Base-by-base conservation (phyloP, 169 alveolate genomes). In the Plasmodium adleri region DNA sequence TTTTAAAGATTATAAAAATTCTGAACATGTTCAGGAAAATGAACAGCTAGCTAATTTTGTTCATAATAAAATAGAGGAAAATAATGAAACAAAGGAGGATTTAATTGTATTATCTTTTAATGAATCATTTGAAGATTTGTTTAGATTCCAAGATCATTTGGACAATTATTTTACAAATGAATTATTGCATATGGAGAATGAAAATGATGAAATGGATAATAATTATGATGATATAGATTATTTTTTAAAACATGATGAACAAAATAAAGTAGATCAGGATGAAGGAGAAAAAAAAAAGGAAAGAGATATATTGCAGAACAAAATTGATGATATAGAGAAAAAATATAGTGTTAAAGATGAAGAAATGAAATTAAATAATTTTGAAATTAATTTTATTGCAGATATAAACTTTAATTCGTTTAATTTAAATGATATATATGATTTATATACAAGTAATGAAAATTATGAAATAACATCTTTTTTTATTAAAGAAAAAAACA, bases 391-490 rank as follows among this genome's bases (percentile, higher is more conserved):
- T 70, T 71, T 26, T 45, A 50, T 67, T 26, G 8, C 78, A 3
- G 89, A 78, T 32, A 45, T 70, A 20, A 78, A 66, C 17, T 39
- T 50, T 64, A 78, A 59, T 71, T 63, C 76, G 6, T 52, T 78
- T 50, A 68, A 78, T 32, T 24, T 50, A 56, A 66, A 78, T 28
- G 63, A 78, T 47, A 64, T 24, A n/a, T 78, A 78, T 78, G 26
- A 59, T 54, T 60, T 74, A 45, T 49, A 26, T 50, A 70, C 17
- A n/a, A 63, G 52, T n/a, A 67, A 78, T 43, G 89, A 70, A 22
- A 66, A 78, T 52, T 78, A 66, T 58, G 89, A 78, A 78, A 78
- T 78, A n/a, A 78, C 71, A 8, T 60, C 89, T 43, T 78, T 78
- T 78, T 78, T 78, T 45, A 67, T 78, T 50, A 78, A 78, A 58